Base-by-base conservation (phyloP, 2,329 filamentous ascomycete species). In the Dactylonectria macrodidyma region DNA sequence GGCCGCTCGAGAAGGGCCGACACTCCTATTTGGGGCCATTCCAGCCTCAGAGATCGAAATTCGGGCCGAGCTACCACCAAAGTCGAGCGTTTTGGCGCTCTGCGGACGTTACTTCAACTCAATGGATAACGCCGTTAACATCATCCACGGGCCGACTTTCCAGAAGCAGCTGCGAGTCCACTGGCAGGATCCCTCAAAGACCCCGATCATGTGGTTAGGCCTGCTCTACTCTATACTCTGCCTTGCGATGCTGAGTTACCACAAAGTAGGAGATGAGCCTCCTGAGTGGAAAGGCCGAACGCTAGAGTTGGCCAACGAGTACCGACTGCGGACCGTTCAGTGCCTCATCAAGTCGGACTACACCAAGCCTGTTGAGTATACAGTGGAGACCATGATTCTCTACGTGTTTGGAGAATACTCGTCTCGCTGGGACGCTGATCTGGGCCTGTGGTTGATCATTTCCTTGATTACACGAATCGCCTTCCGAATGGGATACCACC, bases 21-120 rank as follows among this genome's bases (percentile, higher is more conserved):
- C 93, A 0, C 91, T 98, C 71, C 84, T 98, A 10, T 92, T 97
- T 70, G 93, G 93, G 59, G 90, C 91, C 2, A 86, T 91, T 56
- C 88, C 91, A 10, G 91, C 92, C 12, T 91, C 91, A 47, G 92
- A 93, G 74, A 83, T 88, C 19, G 95, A 98, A 76, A 86, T 98
- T 11, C 88, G 97, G 69, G 89, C 91, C 33, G 90, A 92, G 57
- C 87, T 98, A 48, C 96, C 96, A 2, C 87, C 92, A 0, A 95
- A 95, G 77, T 90, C 93, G 44, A 92, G 91, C 26, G 92, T 96
- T n/a, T 90, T 97, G 75, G 91, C 94, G 26, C 86, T 98, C 19
- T 92, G 97, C 68, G 91, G 92, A 69, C 90, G 95, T 67, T 99
- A 97, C 78, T 98, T 98, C 84, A 95, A 95, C 78, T 95, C 93